Conservation (phyloP, 192 early-diverging fungal species). For the Rhizophlyctis rosea region DNA sequence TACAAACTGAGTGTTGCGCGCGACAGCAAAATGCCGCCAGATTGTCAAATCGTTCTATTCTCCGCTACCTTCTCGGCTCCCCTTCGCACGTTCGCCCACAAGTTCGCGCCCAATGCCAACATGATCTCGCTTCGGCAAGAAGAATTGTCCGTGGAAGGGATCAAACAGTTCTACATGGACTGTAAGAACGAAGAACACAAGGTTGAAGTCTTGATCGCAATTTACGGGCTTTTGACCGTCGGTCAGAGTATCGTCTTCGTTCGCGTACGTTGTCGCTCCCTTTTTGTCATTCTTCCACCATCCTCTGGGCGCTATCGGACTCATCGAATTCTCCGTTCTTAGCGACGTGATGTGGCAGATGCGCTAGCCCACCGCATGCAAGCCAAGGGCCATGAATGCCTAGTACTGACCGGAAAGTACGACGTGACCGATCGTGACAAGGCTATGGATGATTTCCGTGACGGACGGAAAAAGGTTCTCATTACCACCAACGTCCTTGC, state of each 20-base stretch:
- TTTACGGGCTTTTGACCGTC: constrained; percentile 78
- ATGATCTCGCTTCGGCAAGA: constrained; percentile 79
- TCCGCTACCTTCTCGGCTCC: constrained; percentile 89
- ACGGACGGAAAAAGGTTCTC: constrained; percentile 86
- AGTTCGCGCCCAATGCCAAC: constrained; percentile 84
- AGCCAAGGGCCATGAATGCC: constrained; percentile 77
- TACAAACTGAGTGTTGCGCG: constrained; percentile 67
- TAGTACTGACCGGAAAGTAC: constrained; percentile 81
- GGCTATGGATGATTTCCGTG: constrained; percentile 90
- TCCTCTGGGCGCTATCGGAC: constrained; percentile 1
- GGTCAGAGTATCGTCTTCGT: constrained; percentile 98
- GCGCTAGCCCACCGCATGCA: constrained; percentile 70
- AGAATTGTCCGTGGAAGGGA: constrained; percentile 89
- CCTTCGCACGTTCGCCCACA: constrained; percentile 71
- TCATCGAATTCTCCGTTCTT: background rate
- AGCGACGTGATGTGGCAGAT: constrained; percentile 82
- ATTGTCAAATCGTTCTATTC: constrained; percentile 86
- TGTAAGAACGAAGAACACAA: constrained; percentile 79
- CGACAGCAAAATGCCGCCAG: constrained; percentile 61
- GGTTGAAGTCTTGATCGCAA: constrained; percentile 44
- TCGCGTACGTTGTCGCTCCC: constrained; percentile 47
- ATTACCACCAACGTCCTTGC: constrained; percentile 97
- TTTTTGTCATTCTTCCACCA: background rate
- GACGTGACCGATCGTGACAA: constrained; percentile 75
- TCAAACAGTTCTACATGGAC: constrained; percentile 97